These are phyloP conservation scores for Diutina rugosa DNA, from an alignment of 1,139 yeast genomes.

Conservation along the genomic window DNA sequence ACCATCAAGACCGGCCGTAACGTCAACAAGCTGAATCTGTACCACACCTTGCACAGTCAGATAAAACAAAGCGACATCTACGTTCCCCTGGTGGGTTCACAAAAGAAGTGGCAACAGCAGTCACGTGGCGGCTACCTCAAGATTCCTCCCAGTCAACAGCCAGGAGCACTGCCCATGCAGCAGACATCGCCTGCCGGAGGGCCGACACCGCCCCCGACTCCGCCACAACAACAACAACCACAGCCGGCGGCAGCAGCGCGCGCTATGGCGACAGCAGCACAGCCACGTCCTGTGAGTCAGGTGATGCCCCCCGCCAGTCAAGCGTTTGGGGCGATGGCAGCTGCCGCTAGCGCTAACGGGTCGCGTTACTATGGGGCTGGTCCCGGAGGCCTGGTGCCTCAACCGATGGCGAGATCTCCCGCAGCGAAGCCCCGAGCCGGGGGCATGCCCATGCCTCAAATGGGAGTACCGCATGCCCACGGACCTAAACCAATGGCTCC, in stretches of 20 bases:
- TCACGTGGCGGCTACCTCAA: not conserved
- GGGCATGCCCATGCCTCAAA: not conserved
- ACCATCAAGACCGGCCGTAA: constrained; percentile 26
- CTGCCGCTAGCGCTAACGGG: not conserved
- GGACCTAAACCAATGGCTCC: not conserved
- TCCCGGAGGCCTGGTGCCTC: not conserved
- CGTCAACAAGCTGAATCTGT: constrained; percentile 25
- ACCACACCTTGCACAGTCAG: constrained; percentile 30
- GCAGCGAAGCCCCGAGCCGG: not conserved
- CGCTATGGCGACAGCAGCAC: not conserved
- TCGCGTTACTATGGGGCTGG: not conserved
- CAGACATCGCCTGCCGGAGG: not conserved
- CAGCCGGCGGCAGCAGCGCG: not conserved
- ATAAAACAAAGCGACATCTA: constrained; percentile 19
- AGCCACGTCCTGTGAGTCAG: not conserved
- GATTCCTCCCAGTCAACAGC: not conserved
- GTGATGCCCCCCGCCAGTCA: not conserved
- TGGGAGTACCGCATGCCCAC: not conserved
- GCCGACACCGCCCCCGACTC: not conserved
- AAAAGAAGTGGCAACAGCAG: not conserved
- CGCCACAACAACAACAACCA: not conserved
- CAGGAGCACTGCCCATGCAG: not conserved
- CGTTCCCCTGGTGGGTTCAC: constrained; percentile 2
- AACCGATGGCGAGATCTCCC: not conserved
- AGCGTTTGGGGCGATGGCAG: not conserved